Conservation (phyloP, 345 rosid genomes). For the Lenwebbia sp. region DNA sequence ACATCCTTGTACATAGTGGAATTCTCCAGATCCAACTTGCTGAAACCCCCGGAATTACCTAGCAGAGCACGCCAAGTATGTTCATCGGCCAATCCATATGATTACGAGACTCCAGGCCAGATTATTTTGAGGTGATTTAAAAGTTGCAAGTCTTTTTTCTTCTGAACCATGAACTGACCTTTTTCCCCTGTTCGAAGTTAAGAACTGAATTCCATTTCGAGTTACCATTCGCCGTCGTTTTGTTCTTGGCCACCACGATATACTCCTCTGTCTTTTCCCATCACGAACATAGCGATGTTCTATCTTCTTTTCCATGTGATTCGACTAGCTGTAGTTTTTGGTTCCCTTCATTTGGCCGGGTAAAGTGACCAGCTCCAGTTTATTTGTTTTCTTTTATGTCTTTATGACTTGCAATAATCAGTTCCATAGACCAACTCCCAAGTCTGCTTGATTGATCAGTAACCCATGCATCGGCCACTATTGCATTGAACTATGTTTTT, state of each 20-base stretch:
- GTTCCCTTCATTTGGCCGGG: neutral
- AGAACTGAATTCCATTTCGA: neutral
- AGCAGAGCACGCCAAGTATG: neutral
- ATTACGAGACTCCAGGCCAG: neutral
- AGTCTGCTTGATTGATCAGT: neutral
- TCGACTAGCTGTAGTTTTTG: neutral
- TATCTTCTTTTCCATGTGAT: neutral
- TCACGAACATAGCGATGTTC: neutral
- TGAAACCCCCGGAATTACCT: neutral
- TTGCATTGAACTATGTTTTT: neutral
- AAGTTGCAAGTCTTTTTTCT: neutral
- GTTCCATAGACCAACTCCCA: neutral
- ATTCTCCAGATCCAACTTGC: neutral
- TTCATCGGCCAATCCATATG: neutral
- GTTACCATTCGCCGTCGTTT: neutral
- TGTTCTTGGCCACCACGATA: neutral
- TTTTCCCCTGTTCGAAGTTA: neutral
- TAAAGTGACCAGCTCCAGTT: neutral
- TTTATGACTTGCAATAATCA: neutral
- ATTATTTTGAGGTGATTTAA: neutral
- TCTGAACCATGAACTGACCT: neutral
- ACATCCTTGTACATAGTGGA: neutral
- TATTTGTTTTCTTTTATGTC: neutral
- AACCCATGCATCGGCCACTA: neutral
- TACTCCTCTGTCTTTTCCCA: neutral